phyloP scores from a whole-genome alignment of 345 rosid genomes.

The Eucalyptus sp. region DNA sequence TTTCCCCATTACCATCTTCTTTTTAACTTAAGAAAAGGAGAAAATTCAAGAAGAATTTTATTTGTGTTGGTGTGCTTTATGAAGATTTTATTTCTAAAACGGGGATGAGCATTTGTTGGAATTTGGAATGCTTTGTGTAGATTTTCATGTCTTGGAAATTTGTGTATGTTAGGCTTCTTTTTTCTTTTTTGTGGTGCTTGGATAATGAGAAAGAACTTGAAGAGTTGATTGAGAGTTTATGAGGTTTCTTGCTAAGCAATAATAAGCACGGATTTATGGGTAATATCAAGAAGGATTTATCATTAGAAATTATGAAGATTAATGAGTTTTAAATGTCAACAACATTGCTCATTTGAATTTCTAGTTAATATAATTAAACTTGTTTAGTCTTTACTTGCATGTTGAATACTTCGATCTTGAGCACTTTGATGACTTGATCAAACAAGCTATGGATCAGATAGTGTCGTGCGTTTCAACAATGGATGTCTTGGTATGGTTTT shows the following conservation, averaged over 20 bases:
- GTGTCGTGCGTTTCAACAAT: rapidly evolving
- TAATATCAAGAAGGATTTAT: rapidly evolving
- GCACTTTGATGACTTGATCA: neutral
- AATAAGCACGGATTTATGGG: neutral
- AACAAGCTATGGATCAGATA: rapidly evolving
- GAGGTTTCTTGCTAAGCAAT: rapidly evolving
- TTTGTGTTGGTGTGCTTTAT: neutral
- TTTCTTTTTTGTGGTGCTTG: neutral
- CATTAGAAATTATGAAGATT: neutral
- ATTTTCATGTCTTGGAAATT: neutral
- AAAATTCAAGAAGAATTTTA: neutral
- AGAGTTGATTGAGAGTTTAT: neutral
- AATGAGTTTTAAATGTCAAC: rapidly evolving
- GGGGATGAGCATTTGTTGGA: rapidly evolving
- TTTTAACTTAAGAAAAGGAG: neutral
- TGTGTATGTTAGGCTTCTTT: rapidly evolving
- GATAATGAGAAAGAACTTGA: rapidly evolving
- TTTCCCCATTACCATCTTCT: neutral
- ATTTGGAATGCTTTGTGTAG: neutral
- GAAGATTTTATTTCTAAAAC: neutral
- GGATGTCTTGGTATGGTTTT: too few species aligned
- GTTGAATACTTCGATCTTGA: neutral
- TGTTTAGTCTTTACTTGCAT: neutral
- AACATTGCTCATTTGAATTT: neutral
- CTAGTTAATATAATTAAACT: neutral